A percentile compares a stretch with the other conserved stretches of the same genome.
Conservation (phyloP, 371 early-diverging fungal genomes). For the Fennellomyces sp. region DNA sequence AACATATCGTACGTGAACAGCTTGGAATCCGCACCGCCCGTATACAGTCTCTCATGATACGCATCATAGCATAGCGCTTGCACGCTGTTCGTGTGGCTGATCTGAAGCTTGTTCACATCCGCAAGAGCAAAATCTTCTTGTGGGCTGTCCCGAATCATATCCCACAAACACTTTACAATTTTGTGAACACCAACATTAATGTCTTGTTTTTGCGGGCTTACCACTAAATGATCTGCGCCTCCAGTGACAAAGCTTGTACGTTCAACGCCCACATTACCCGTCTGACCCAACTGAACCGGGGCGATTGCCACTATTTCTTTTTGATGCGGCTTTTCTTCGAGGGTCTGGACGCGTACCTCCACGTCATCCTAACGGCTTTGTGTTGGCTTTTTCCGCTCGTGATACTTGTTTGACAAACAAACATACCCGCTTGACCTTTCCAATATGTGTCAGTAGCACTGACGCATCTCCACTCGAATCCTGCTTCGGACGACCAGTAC, state of each 20-base stretch:
- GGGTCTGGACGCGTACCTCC: constrained; percentile 21
- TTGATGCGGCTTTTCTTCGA: constrained; percentile 31
- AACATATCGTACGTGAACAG: constrained; percentile 25
- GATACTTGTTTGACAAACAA: neutral
- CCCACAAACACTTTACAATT: constrained; percentile 11
- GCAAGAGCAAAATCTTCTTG: constrained; percentile 10
- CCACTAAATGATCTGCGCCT: constrained; percentile 35
- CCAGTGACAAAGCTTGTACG: constrained; percentile 37
- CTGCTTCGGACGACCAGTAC: constrained; percentile 3
- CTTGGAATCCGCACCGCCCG: constrained; percentile 36
- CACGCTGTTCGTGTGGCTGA: constrained; percentile 29
- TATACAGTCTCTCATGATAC: constrained; percentile 16
- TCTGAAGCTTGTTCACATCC: constrained; percentile 11
- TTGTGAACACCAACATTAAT: neutral
- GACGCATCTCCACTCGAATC: neutral
- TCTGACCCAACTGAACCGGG: constrained; percentile 15
- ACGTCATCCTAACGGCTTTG: constrained; percentile 22
- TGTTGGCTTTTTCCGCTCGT: no score
- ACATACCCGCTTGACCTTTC: neutral
- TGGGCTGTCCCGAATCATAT: constrained; percentile 8
- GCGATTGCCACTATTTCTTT: constrained; percentile 25
- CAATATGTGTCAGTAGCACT: neutral
- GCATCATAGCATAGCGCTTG: constrained; percentile 28
- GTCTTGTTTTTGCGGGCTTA: constrained; percentile 13
- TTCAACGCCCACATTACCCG: constrained; percentile 12